A percentile compares a stretch with the other conserved stretches of the same genome.
These are phyloP conservation scores for Fusarium concolor DNA, from an alignment of 2,329 filamentous ascomycete genomes.

Conservation along the genomic window DNA sequence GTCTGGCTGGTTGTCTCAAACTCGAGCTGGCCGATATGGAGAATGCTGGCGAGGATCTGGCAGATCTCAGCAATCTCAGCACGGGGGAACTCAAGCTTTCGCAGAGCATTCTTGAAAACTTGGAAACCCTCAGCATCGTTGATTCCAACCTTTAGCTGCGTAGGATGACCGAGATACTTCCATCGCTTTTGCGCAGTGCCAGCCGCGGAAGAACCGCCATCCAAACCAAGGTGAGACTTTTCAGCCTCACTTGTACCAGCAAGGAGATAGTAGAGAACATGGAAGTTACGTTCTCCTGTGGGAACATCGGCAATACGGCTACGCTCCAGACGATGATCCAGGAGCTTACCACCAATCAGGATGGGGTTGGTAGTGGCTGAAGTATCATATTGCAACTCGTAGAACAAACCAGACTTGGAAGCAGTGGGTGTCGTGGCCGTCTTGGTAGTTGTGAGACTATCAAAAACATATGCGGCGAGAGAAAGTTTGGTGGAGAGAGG, in stretches of 20 bases:
- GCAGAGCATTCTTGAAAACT: conserved; percentile 94
- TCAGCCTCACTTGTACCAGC: conserved; percentile 92
- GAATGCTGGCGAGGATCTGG: conserved; percentile 89
- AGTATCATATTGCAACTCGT: conserved; percentile 96
- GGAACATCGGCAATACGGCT: conserved; percentile 92
- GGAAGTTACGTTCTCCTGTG: conserved; percentile 96
- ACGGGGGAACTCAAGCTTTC: conserved; percentile 93
- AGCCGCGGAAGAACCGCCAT: conserved; percentile 58
- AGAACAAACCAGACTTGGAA: conserved; percentile 94
- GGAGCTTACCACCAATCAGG: conserved; percentile 91
- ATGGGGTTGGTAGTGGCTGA: conserved; percentile 85
- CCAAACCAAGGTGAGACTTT: conserved; percentile 82
- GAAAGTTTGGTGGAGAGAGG: conserved; percentile 94
- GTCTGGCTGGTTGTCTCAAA: conserved; percentile 87
- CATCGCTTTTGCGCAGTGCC: conserved; percentile 80
- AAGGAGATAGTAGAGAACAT: conserved; percentile 94
- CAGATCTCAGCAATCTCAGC: conserved; percentile 97
- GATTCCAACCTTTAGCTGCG: conserved; percentile 95
- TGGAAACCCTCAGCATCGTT: conserved; percentile 97
- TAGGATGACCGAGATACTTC: conserved; percentile 96
- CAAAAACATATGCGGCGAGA: conserved; percentile 93
- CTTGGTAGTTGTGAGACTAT: conserved; percentile 96
- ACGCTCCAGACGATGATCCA: conserved; percentile 92
- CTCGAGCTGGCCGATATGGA: conserved; percentile 98
- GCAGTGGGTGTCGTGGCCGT: conserved; percentile 94